Evolutionary conservation across 345 rosid species (phyloP), one percentile per base, ranked within the genome.

Genomic region (Acer saccharum): DNA sequence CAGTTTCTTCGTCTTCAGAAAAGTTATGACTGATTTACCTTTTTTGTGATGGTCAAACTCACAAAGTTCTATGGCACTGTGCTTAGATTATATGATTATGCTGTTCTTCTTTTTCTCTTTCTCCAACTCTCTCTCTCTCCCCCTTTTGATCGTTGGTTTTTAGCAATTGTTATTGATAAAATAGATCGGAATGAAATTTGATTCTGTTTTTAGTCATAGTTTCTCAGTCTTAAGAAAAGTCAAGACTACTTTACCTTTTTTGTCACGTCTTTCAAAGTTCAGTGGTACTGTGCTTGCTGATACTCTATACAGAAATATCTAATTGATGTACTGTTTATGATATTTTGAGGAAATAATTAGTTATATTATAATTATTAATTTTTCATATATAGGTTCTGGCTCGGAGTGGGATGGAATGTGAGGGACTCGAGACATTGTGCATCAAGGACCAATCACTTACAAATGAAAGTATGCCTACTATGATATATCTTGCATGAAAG

Each of bases 371-470:
- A 77, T 61, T 68, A 41, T 21, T 71, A 77, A 77, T 77, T 55
- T 55, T 77, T 70, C 64, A 11, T 73, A 44, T 72, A 52, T 85
- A 94, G 98, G 93, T 89, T 84, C 71, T 94, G 77, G 79, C 80
- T 78, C 89, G 85, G 77, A 78, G 86, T 80, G 90, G 89, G 60
- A 81, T 95, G 87, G 94, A 91, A 77, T 93, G 88, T 81, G 91
- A 91, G 76, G 94, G 88, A 67, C 87, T 89, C 41, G 97, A 91
- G 80, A 81, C 87, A 29, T 81, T 95, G 68, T 86, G 89, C 87
- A 84, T 88, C 81, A 92, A 86, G 84, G 95, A 91, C 81, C 98
- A 90, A 80, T 86, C 92, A 69, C 89, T 95, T 58, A 81, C 92
- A 23, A 87, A 85, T 81, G 98, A 95, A 79, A 88, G 94, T 91